Evolutionary conservation across 1,284 basidiomycete genomes (phyloP), one percentile per base, ranked within the genome.

Genomic region (Ustanciosporium gigantosporum): DNA sequence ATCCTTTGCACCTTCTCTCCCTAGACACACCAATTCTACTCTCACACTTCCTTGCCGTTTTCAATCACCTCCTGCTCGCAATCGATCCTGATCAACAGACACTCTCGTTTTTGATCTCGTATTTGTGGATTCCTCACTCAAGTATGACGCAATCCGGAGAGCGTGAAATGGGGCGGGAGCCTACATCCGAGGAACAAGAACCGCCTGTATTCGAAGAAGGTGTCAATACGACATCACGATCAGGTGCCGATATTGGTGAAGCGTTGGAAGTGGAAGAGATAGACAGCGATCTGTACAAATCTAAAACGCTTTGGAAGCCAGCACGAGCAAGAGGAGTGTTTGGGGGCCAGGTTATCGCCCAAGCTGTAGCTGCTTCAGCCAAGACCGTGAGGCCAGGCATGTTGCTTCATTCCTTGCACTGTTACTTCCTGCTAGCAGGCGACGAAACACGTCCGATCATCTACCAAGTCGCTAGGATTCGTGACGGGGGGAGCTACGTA

Each of bases 401-500:
- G 41, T 36, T 56, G 3, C 52, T 73, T 5, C 70, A 75, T 37
- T 70, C 56, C 13, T 47, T 66, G 1, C 65, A 73, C 52, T 65
- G 66, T 47, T 75, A 76, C 59, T 77, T 77, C 29, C 41, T 77
- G 7, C 55, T 73, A 8, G 66, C 66, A 1, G 67, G 70, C 1
- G 68, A 73, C 25, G 44, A 52, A 43, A 48, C 45, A 15, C 45
- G 62, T 11, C 65, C 68, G 5, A 71, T 77, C 52, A 49, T 68
- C 43, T 77, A 75, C 48, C 45, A 60, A 23, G 75, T 77, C 14
- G 37, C 38, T 5, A 57, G 71, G 5, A 50, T 76, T 6, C 66
- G 75, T 11, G 73, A 76, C 36, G 75, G 75, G 2, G 68, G 75
- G 7, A 72, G 66, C 7, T 77, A 76, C 51, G 41, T 66, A 42